A percentile compares a stretch with the other conserved stretches of the same genome.
Evolutionary conservation across 257 asterid species (phyloP).

Genomic region (Lavandula angustifolia): DNA sequence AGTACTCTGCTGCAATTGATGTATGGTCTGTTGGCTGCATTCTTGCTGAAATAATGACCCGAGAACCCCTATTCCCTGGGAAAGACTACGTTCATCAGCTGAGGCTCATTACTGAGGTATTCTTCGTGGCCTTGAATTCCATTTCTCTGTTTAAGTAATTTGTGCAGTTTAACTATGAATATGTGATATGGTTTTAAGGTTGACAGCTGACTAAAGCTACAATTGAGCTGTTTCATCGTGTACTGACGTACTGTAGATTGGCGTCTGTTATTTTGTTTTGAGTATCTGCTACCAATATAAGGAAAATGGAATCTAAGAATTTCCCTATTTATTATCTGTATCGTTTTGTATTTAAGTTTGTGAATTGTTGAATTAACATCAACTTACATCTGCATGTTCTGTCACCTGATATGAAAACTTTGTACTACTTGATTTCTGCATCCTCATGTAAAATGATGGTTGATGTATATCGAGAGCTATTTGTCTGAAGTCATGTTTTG

Average conservation of each 20-base stretch:
- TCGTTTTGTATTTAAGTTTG: slow-evolving; percentile 8
- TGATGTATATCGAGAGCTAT: not conserved
- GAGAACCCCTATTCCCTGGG: slow-evolving; percentile 87
- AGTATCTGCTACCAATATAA: not conserved
- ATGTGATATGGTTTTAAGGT: not conserved
- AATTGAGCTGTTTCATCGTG: not conserved
- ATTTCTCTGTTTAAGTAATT: slow-evolving; percentile 12
- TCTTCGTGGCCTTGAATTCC: not conserved
- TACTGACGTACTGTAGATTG: not conserved
- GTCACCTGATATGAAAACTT: not conserved
- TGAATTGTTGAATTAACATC: not conserved
- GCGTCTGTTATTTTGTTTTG: not conserved
- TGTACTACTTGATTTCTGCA: slow-evolving; percentile 9
- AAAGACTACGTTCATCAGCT: slow-evolving; percentile 85
- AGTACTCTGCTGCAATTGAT: slow-evolving; percentile 84
- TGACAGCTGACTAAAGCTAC: not conserved
- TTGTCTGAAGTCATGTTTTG: not conserved
- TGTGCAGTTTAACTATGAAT: not conserved
- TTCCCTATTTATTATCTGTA: not conserved
- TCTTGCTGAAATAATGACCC: slow-evolving; percentile 71
- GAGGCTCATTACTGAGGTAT: slow-evolving; percentile 84
- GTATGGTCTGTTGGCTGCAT: slow-evolving; percentile 93
- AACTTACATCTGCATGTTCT: not conserved
- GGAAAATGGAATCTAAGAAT: not conserved
- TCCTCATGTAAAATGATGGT: slow-evolving; percentile 7